Evolutionary conservation across 1,139 yeast genomes (phyloP), one percentile per base, ranked within the genome.

Genomic region (Zygoascus meyerae): DNA sequence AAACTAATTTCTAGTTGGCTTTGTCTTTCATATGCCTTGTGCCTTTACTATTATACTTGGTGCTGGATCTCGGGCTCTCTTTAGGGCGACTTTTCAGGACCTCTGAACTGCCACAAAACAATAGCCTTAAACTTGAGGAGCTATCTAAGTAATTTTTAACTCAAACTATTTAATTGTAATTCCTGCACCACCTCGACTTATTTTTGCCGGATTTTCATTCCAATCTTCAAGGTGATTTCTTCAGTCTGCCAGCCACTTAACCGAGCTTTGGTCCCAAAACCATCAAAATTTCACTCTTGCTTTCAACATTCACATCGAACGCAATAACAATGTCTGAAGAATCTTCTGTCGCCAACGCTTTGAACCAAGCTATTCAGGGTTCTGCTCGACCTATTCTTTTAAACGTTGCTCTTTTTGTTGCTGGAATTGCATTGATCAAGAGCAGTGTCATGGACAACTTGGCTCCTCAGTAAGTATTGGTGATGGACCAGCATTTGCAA

Each of bases 391-490:
- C 66, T 34, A 57, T 63, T 26, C 47, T 61, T 36, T 48, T 59
- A 39, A 63, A 64, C 58, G 55, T 55, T 34, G 65, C 65, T 10
- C 53, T 62, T 18, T 65, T 65, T 51, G 56, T 55, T 14, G 66
- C 67, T 18, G 71, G 71, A 40, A 69, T 68, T 17, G 62, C 59
- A 36, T 66, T 67, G 57, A 64, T 67, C 57, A 66, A 65, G 59
- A 64, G 69, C 40, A 57, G 68, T 40, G 48, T 65, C 50, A 66
- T 67, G 63, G 71, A 68, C 52, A 63, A 60, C 62, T 60, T 68
- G 47, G 65, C 67, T 51, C 71, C 71, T 48, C 70, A 66, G 68
- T 60, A 58, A 49, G 65, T 59, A 26, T 12, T 7, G 26, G 26
- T 12, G 17, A 17, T n/a, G 5, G n/a, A n/a, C 18, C 9, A 34